These are phyloP conservation scores for Capsicum pubescens DNA, from an alignment of 257 asterid species.

Conservation along the genomic window DNA sequence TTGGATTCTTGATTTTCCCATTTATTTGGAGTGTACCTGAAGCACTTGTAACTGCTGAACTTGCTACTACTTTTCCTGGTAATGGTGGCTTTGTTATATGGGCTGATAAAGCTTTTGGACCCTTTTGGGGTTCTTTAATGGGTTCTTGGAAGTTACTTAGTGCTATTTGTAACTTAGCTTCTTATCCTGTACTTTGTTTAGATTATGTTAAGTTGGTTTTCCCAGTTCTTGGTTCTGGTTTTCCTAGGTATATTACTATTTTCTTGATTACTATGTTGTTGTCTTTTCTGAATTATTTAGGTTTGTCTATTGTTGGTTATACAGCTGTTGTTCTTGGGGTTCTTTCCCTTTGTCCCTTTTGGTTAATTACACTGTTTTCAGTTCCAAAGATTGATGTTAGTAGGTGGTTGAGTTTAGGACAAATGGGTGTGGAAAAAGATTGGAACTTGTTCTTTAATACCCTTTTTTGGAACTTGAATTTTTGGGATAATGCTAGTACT, in stretches of 20 bases:
- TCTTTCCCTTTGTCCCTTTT: constrained; percentile 49
- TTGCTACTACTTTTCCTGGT: constrained; percentile 65
- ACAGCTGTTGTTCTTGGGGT: constrained; percentile 52
- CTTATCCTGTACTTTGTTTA: constrained; percentile 53
- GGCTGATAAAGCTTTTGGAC: constrained; percentile 67
- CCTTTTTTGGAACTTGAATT: constrained; percentile 74
- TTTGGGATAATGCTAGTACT: constrained; percentile 75
- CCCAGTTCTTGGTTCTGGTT: constrained; percentile 51
- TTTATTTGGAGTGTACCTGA: constrained; percentile 62
- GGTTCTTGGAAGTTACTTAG: constrained; percentile 64
- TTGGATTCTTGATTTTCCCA: constrained; percentile 57
- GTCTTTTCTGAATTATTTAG: constrained; percentile 19
- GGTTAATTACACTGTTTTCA: constrained; percentile 36
- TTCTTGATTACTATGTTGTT: constrained; percentile 24
- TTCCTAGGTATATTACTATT: constrained; percentile 46
- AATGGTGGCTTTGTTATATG: constrained; percentile 68
- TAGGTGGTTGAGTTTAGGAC: constrained; percentile 67
- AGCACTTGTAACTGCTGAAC: constrained; percentile 64
- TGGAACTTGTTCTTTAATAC: constrained; percentile 77
- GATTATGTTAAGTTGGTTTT: constrained; percentile 53
- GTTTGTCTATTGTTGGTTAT: constrained; percentile 29
- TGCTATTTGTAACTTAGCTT: constrained; percentile 58
- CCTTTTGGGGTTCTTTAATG: constrained; percentile 67
- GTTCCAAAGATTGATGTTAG: constrained; percentile 40
- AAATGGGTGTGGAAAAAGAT: constrained; percentile 55